Evolutionary conservation across 2,329 filamentous ascomycete genomes (phyloP).

Genomic region (Pezicula carpinea): DNA sequence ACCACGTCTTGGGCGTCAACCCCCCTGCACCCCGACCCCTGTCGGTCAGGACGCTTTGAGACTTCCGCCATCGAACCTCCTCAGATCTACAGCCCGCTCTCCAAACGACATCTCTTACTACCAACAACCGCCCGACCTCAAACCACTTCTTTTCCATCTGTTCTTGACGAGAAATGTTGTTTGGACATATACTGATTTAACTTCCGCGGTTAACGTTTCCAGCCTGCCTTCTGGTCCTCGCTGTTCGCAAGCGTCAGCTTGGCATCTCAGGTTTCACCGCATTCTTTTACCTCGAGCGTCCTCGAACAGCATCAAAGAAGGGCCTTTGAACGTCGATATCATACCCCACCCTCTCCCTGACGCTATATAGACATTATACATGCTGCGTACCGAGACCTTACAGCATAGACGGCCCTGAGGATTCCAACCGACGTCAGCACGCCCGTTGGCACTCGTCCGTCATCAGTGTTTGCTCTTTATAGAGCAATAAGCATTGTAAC

Average conservation of each 20-base stretch:
- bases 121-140: not conserved
- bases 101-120: not conserved
- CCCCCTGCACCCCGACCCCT: not conserved
- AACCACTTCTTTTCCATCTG: not conserved
- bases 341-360: not conserved
- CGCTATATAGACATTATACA: not conserved
- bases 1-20: not conserved
- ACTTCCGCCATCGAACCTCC: not conserved
- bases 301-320: not conserved
- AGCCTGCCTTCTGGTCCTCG: not conserved
- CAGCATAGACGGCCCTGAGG: too few relatives aligned
- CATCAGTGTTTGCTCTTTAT: too few relatives aligned
- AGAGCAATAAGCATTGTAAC: too few relatives aligned
- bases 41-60: not conserved
- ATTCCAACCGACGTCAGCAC: too few relatives aligned
- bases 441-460: too few relatives aligned
- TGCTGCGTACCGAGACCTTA: too few relatives aligned
- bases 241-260: not conserved
- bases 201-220: not conserved
- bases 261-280: conserved; percentile 1
- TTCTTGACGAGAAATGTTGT: not conserved
- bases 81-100: not conserved
- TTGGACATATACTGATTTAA: not conserved
- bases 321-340: not conserved
- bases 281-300: not conserved